Percentiles rank a stretch among this genome's conserved stretches.
Conservation (phyloP, 495 filamentous ascomycete species). For the Wilcoxina mikolae region DNA sequence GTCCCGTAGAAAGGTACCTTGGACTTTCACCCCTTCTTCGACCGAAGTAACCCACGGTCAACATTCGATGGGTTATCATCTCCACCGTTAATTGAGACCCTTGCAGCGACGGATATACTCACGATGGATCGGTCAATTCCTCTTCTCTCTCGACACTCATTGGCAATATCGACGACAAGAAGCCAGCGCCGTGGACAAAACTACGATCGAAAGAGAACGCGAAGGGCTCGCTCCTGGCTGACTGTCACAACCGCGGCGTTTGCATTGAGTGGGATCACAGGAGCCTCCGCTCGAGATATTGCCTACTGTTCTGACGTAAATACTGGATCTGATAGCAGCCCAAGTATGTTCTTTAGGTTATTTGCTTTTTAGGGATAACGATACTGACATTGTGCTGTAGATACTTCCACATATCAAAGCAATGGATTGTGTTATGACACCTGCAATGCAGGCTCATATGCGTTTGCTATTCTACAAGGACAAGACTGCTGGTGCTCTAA, state of each 20-base stretch:
- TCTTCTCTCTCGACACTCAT: neutral
- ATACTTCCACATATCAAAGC: conserved; percentile 43
- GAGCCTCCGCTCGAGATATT: conserved; percentile 13
- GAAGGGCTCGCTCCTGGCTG: conserved; percentile 12
- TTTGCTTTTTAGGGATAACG: neutral
- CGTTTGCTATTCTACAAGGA: conserved; percentile 52
- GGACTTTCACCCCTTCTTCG: too few relatives aligned
- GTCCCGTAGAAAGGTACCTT: too few relatives aligned
- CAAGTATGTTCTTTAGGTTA: conserved; percentile 5
- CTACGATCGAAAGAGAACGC: conserved; percentile 19
- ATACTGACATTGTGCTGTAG: conserved; percentile 14
- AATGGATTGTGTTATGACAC: conserved; percentile 45
- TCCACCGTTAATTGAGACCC: neutral
- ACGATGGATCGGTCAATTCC: neutral
- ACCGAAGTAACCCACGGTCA: neutral
- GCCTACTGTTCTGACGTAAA: conserved; percentile 23
- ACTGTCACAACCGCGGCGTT: conserved; percentile 13
- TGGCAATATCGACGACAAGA: neutral
- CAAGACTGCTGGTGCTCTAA: conserved; percentile 65
- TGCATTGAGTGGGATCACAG: conserved; percentile 9
- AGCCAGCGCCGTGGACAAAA: conserved; percentile 13
- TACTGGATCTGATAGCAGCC: conserved; percentile 9
- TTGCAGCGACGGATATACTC: neutral
- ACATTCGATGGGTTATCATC: neutral
- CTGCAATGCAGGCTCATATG: conserved; percentile 41